Evolutionary conservation across 169 alveolate genomes (phyloP).

Genomic region (Plasmodium knowlesi): DNA sequence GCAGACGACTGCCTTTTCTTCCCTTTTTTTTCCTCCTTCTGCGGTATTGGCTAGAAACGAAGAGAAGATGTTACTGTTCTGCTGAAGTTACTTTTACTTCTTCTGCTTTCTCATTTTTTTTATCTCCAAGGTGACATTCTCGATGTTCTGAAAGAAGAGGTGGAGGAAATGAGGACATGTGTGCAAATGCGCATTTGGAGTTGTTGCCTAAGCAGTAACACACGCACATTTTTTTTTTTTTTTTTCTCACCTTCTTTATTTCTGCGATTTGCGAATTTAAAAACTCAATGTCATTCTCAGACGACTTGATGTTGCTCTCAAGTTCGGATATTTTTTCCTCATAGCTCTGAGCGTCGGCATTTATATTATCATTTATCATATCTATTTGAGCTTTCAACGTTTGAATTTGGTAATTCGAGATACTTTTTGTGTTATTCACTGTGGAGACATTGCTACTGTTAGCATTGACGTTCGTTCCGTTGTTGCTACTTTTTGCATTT

Average conservation of each 20-base stretch:
- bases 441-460: conserved; percentile 2
- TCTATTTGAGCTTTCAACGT: conserved; percentile 61
- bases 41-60: neutral
- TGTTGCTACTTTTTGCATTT: conserved; percentile 15
- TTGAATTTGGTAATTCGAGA: conserved; percentile 51
- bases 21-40: neutral
- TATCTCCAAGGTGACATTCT: conserved; percentile 45
- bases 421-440: conserved; percentile 4
- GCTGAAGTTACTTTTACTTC: conserved; percentile 23
- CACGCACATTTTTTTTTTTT: neutral
- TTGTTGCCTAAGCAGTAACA: neutral
- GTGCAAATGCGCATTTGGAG: neutral
- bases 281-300: conserved; percentile 70
- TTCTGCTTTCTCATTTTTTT: conserved; percentile 67
- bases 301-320: conserved; percentile 24
- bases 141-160: conserved; percentile 31
- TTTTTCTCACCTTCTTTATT: conserved; percentile 44
- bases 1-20: neutral
- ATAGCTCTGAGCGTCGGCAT: conserved; percentile 21
- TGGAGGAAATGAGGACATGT: neutral
- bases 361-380: conserved; percentile 64
- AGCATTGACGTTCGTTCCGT: neutral
- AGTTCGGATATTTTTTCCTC: conserved; percentile 48
- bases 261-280: conserved; percentile 68
- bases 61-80: neutral